Conservation (phyloP, 441 rosid species). For the Heliophila coronopifolia region DNA sequence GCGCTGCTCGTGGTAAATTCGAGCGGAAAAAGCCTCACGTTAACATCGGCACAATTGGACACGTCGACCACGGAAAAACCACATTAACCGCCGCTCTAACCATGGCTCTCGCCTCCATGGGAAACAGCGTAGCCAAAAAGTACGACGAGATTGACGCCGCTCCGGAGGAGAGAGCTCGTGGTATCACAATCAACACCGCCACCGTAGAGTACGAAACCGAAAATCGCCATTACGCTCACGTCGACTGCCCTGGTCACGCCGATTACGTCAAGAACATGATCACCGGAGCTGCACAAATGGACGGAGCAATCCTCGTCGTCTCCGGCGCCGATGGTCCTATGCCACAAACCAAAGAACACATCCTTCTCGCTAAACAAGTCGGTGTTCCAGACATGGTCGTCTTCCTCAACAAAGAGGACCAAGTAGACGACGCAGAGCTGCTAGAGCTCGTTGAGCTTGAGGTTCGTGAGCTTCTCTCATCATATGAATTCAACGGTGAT, state of each 20-base stretch:
- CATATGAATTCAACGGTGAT: constrained; percentile 80
- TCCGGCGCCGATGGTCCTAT: constrained; percentile 88
- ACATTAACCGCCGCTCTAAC: constrained; percentile 91
- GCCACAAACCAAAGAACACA: constrained; percentile 92
- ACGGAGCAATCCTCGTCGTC: constrained; percentile 77
- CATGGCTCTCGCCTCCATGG: constrained; percentile 82
- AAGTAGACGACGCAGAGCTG: constrained; percentile 86
- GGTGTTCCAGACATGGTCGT: constrained; percentile 92
- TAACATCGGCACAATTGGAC: constrained; percentile 94
- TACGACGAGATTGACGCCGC: constrained; percentile 99
- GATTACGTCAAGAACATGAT: constrained; percentile 91
- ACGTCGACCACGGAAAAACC: constrained; percentile 97
- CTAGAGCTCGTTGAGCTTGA: constrained; percentile 83
- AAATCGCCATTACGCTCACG: constrained; percentile 86
- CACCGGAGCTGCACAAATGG: constrained; percentile 89
- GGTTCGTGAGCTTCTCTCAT: constrained; percentile 83
- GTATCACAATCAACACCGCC: constrained; percentile 91
- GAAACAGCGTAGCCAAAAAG: constrained; percentile 71
- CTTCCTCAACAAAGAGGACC: constrained; percentile 86
- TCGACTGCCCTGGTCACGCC: constrained; percentile 89
- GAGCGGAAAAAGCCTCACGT: constrained; percentile 94
- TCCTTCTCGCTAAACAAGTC: constrained; percentile 76
- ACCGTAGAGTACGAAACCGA: constrained; percentile 90
- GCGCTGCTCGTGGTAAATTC: constrained; percentile 89
- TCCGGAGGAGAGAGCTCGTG: constrained; percentile 92